These are phyloP conservation scores for Penicillium sp. DNA, from an alignment of 2,329 filamentous ascomycete species.

Conservation along the genomic window DNA sequence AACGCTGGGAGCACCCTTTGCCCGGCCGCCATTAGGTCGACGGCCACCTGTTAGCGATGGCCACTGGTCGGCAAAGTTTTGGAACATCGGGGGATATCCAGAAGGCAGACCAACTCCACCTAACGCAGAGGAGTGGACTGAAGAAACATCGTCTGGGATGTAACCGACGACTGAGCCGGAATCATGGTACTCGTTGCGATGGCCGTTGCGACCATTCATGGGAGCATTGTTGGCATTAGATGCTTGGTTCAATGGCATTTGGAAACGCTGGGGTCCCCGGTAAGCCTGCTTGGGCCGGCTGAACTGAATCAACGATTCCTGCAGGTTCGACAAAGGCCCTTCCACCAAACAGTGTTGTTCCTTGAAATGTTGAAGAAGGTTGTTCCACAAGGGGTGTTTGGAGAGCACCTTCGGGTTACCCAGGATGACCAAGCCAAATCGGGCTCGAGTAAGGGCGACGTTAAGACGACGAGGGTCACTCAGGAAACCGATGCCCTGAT, in stretches of 20 bases:
- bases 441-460: slow-evolving; percentile 93
- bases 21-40: slow-evolving; percentile 67
- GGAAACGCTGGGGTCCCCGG: slow-evolving; percentile 83
- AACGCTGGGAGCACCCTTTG: slow-evolving; percentile 72
- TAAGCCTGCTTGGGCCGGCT: slow-evolving; percentile 91
- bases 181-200: slow-evolving; percentile 65
- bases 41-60: slow-evolving; percentile 75
- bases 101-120: slow-evolving; percentile 80
- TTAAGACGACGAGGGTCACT: slow-evolving; percentile 97
- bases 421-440: slow-evolving; percentile 93
- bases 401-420: slow-evolving; percentile 97
- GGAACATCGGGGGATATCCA: slow-evolving; percentile 94
- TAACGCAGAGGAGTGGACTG: slow-evolving; percentile 88
- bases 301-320: slow-evolving; percentile 93
- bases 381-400: slow-evolving; percentile 98
- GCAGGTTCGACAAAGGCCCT: slow-evolving; percentile 92
- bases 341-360: slow-evolving; percentile 95
- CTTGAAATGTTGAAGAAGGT: slow-evolving; percentile 93
- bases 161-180: slow-evolving; percentile 90
- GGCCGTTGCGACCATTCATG: slow-evolving; percentile 56
- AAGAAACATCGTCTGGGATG: slow-evolving; percentile 96
- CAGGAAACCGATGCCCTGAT: slow-evolving; percentile 98
- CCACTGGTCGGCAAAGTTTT: slow-evolving; percentile 89
- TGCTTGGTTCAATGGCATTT: slow-evolving; percentile 74
- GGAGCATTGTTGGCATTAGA: slow-evolving; percentile 61